Evolutionary conservation across 306 rosid species (phyloP).

Genomic region (Herpetospermum pedunculosum): DNA sequence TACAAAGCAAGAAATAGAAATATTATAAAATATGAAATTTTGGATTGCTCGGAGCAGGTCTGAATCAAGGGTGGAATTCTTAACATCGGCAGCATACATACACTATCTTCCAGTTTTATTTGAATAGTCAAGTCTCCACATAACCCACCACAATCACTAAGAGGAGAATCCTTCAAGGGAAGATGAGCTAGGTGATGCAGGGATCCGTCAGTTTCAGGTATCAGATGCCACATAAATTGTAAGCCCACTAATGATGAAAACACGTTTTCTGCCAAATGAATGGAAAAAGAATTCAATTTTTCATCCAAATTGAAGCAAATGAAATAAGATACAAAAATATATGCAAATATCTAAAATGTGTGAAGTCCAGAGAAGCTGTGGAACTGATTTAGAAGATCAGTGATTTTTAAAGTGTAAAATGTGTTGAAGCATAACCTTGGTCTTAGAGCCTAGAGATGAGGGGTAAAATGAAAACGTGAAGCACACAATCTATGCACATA

Average conservation of each 20-base stretch:
- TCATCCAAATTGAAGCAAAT: slow-evolving; percentile 3
- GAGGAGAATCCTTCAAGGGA: slow-evolving; percentile 85
- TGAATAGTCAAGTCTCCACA: slow-evolving; percentile 84
- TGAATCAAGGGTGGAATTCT: slow-evolving; percentile 4
- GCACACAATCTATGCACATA: background rate
- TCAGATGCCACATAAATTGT: slow-evolving; percentile 71
- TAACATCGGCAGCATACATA: slow-evolving; percentile 36
- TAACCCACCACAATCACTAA: slow-evolving; percentile 83
- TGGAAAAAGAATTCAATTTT: slow-evolving; percentile 12
- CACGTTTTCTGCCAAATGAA: slow-evolving; percentile 65
- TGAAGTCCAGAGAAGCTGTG: background rate
- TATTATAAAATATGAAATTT: background rate
- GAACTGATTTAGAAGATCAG: background rate
- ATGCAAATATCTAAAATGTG: background rate
- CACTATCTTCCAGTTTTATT: slow-evolving; percentile 78
- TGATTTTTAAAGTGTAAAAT: background rate
- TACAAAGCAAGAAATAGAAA: slow-evolving; percentile 12
- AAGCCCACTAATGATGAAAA: slow-evolving; percentile 93
- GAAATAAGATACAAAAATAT: background rate
- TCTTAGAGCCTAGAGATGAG: background rate
- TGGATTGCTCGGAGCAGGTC: background rate
- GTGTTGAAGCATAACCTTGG: background rate
- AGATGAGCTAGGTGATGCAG: slow-evolving; percentile 75
- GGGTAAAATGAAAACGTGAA: background rate
- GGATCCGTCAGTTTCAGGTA: slow-evolving; percentile 38